Evolutionary conservation across 2,329 filamentous ascomycete genomes (phyloP).

Genomic region (Acrodontium crateriforme): DNA sequence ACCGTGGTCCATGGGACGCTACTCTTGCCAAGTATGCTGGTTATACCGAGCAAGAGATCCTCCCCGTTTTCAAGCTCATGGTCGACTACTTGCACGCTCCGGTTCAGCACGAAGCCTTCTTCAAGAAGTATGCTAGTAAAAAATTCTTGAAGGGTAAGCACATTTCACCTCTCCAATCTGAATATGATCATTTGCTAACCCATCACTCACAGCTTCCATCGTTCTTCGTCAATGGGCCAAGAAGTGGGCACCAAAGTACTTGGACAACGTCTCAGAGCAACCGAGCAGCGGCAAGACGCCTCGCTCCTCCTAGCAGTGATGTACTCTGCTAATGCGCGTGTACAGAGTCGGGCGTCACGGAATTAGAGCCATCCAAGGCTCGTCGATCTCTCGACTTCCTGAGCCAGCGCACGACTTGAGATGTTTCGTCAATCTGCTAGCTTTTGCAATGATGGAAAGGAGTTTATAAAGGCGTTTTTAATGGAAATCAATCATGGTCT

Average conservation of each 20-base stretch:
- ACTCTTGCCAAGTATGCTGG: constrained; percentile 84
- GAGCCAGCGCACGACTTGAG: too few species aligned
- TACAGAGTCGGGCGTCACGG: constrained; percentile 4
- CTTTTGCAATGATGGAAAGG: too few species aligned
- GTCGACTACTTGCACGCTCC: constrained; percentile 89
- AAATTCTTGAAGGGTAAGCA: constrained; percentile 91
- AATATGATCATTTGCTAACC: constrained; percentile 14
- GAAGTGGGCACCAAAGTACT: constrained; percentile 24
- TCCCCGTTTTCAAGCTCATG: constrained; percentile 87
- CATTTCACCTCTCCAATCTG: constrained; percentile 3
- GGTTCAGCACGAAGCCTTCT: constrained; percentile 90
- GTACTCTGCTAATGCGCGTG: constrained; percentile 9
- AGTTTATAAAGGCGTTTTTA: too few species aligned
- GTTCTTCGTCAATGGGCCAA: constrained; percentile 88
- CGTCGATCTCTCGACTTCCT: constrained; percentile 8
- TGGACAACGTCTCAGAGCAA: constrained; percentile 14
- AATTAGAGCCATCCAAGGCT: constrained; percentile 4
- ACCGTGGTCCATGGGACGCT: constrained; percentile 82
- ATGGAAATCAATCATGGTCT: too few species aligned
- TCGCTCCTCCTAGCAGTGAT: constrained; percentile 18
- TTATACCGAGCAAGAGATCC: constrained; percentile 83
- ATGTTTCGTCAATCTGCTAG: too few species aligned
- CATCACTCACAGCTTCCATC: constrained; percentile 56
- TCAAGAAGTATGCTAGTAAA: constrained; percentile 99
- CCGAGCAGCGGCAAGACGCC: constrained; percentile 19